These are phyloP conservation scores for Ogataea henricii DNA, from an alignment of 805 yeast genomes.

Conservation along the genomic window DNA sequence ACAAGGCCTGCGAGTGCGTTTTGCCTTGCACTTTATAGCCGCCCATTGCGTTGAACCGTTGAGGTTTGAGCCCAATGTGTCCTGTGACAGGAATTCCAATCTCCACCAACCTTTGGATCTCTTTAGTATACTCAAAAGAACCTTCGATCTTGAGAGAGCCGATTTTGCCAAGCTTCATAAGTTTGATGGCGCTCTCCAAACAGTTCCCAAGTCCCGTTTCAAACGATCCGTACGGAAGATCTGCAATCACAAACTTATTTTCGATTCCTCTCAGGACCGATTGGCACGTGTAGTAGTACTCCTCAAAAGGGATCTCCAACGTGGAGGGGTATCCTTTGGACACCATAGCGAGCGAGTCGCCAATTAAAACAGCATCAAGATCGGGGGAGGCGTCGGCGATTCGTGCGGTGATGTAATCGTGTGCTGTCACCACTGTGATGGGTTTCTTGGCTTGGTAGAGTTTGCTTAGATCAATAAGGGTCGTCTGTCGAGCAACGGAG, in stretches of 20 bases:
- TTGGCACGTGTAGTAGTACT: conserved; percentile 72
- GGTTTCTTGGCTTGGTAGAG: conserved; percentile 24
- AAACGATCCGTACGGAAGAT: conserved; percentile 86
- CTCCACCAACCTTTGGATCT: conserved; percentile 55
- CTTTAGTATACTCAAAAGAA: conserved; percentile 56
- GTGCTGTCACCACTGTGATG: conserved; percentile 66
- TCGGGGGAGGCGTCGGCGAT: conserved; percentile 64
- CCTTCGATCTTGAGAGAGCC: conserved; percentile 88
- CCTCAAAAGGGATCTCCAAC: conserved; percentile 72
- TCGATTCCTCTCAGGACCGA: conserved; percentile 76
- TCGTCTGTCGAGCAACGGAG: conserved; percentile 20
- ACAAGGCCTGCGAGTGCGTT: conserved; percentile 52
- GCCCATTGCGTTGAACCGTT: conserved; percentile 72
- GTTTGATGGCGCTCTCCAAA: conserved; percentile 51
- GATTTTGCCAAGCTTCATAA: conserved; percentile 58
- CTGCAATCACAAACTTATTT: conserved; percentile 72
- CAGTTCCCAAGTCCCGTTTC: conserved; percentile 70
- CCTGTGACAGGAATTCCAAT: conserved; percentile 90
- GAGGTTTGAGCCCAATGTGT: conserved; percentile 93
- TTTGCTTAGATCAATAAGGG: conserved; percentile 27
- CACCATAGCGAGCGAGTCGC: conserved; percentile 94
- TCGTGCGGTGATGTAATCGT: conserved; percentile 77
- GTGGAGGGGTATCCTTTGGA: conserved; percentile 81
- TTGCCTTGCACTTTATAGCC: conserved; percentile 90
- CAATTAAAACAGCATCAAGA: conserved; percentile 74